phyloP scores from a whole-genome alignment of 306 rosid genomes.

The Trichosanthes truncata region DNA sequence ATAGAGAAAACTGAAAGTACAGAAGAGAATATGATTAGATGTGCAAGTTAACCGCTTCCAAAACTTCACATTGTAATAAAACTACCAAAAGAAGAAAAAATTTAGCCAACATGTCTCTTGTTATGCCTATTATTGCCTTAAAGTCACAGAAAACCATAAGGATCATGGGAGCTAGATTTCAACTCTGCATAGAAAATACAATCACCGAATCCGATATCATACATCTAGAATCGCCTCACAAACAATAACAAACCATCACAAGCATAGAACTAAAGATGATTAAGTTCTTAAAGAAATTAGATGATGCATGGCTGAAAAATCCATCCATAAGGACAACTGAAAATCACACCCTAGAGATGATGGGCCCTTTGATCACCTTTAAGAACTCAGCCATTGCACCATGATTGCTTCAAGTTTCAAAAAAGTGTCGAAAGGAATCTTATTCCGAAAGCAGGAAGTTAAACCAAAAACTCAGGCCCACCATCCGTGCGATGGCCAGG shows the following conservation, averaged over 20 bases:
- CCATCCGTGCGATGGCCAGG: neutral
- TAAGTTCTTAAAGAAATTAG: neutral
- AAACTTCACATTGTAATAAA: neutral
- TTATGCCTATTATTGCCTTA: neutral
- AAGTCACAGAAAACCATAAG: neutral
- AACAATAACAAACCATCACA: neutral
- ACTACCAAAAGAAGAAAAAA: neutral
- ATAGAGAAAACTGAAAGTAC: constrained; percentile 38
- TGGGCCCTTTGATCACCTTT: neutral
- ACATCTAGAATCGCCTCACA: neutral
- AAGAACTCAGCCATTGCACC: neutral
- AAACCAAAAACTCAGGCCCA: constrained; percentile 4
- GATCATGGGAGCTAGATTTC: neutral
- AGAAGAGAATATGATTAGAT: neutral
- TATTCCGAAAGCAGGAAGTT: neutral
- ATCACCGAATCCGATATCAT: neutral
- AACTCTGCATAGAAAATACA: neutral
- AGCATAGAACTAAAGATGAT: neutral
- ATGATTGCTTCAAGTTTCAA: neutral
- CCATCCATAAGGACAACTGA: neutral
- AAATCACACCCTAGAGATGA: neutral
- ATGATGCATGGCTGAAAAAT: neutral
- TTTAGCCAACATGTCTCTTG: neutral
- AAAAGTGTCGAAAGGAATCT: neutral
- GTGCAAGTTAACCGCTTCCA: neutral